A percentile compares a stretch with the other conserved stretches of the same genome.
These are phyloP conservation scores for slime mould (Dictyostelium discoideum) DNA, from an alignment of 78 protist species.

Conservation along the genomic window DNA sequence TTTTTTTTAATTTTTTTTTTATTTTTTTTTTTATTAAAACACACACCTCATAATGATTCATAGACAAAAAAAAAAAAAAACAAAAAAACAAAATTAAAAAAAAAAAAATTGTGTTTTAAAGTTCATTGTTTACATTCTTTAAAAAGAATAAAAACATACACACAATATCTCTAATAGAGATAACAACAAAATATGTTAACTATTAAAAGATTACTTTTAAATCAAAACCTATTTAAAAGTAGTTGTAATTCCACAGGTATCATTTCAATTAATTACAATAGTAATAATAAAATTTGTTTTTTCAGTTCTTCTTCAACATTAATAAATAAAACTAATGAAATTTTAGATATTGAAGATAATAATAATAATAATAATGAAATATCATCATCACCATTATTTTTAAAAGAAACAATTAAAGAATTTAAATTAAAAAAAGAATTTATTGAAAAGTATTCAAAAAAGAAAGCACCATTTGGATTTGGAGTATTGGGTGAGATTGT, in stretches of 20 bases:
- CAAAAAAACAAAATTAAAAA: too few relatives aligned
- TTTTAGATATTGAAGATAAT: background rate
- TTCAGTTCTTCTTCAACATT: background rate
- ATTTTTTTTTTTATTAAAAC: too few relatives aligned
- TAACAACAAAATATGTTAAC: background rate
- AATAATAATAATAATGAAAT: background rate
- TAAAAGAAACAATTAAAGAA: background rate
- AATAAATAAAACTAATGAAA: background rate
- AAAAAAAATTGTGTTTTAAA: background rate
- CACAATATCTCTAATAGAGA: too few relatives aligned
- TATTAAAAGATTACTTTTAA: background rate
- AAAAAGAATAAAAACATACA: too few relatives aligned
- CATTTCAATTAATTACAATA: background rate
- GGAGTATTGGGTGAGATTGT: conserved; percentile 93
- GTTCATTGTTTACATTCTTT: background rate
- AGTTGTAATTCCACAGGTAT: background rate
- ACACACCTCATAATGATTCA: background rate
- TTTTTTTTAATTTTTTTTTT: too few relatives aligned
- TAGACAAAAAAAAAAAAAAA: too few relatives aligned
- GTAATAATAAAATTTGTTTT: background rate
- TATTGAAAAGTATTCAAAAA: conserved; percentile 16
- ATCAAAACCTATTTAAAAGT: background rate
- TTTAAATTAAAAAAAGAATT: conserved; percentile 27
- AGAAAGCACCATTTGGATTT: conserved; percentile 82
- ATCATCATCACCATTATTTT: background rate